Percentiles rank a stretch among this genome's conserved stretches.
phyloP scores from a whole-genome alignment of 257 asterid genomes.

The Apocynum venetum region DNA sequence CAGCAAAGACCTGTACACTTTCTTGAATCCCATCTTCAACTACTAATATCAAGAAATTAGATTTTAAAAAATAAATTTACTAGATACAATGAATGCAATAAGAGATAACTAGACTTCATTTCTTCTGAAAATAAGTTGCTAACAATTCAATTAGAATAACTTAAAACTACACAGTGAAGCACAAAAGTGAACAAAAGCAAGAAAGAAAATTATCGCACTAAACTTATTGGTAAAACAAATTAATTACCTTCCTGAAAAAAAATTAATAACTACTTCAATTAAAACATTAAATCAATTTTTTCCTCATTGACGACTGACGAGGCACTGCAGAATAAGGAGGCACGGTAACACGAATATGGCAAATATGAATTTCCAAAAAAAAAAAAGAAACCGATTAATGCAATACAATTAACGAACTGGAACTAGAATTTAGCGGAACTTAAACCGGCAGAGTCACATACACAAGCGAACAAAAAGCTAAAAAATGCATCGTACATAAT shows the following conservation, averaged over 20 bases:
- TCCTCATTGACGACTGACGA: neutral
- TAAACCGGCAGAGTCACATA: neutral
- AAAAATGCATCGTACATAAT: neutral
- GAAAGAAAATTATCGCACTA: neutral
- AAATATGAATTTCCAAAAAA: neutral
- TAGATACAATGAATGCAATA: neutral
- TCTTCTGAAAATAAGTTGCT: neutral
- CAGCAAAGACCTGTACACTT: constrained; percentile 27
- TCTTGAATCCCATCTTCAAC: constrained; percentile 33
- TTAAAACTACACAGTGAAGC: neutral
- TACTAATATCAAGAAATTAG: constrained; percentile 13
- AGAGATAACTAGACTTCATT: neutral
- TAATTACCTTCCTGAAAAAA: neutral
- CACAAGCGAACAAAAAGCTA: neutral
- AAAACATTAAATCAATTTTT: neutral
- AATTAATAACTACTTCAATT: neutral
- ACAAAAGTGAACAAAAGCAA: neutral
- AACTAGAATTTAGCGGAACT: neutral
- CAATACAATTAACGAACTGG: neutral
- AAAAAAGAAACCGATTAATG: neutral
- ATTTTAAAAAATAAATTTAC: neutral
- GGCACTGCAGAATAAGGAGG: neutral
- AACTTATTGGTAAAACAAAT: neutral
- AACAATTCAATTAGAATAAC: neutral
- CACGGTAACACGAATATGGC: neutral